phyloP scores from a whole-genome alignment of 106 monocot species.

The Gastrodia elata region DNA sequence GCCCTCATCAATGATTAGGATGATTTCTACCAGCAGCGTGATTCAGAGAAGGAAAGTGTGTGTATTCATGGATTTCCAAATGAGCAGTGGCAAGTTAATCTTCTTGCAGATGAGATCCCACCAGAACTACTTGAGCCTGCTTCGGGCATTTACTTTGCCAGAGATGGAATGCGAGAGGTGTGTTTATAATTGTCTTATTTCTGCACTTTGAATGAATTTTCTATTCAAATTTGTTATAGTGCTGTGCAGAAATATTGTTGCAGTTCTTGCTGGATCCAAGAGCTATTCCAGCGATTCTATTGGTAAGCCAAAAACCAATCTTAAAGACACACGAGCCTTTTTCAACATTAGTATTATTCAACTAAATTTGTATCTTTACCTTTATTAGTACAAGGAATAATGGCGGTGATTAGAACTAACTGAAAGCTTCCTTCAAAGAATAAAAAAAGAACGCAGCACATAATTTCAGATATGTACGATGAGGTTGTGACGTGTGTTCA shows the following conservation, averaged over 20 bases:
- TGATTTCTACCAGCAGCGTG: slow-evolving; percentile 74
- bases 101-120: slow-evolving; percentile 60
- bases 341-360: background rate
- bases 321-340: background rate
- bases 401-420: too few species aligned
- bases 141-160: slow-evolving; percentile 63
- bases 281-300: slow-evolving; percentile 26
- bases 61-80: slow-evolving; percentile 69
- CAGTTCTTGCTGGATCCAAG: slow-evolving; percentile 50
- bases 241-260: slow-evolving; percentile 59
- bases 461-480: too few species aligned
- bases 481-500: too few species aligned
- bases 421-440: too few species aligned
- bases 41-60: slow-evolving; percentile 57
- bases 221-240: slow-evolving; percentile 20
- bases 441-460: too few species aligned
- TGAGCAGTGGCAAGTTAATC: slow-evolving; percentile 53
- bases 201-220: slow-evolving; percentile 5
- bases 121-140: slow-evolving; percentile 64
- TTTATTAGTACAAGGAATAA: too few species aligned
- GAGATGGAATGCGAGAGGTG: slow-evolving; percentile 63
- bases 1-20: slow-evolving; percentile 59
- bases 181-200: too few species aligned
- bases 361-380: too few species aligned
- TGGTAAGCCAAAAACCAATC: slow-evolving; percentile 43